Conservation (phyloP, 2,329 filamentous ascomycete species). For the Fusarium sulawesiense region DNA sequence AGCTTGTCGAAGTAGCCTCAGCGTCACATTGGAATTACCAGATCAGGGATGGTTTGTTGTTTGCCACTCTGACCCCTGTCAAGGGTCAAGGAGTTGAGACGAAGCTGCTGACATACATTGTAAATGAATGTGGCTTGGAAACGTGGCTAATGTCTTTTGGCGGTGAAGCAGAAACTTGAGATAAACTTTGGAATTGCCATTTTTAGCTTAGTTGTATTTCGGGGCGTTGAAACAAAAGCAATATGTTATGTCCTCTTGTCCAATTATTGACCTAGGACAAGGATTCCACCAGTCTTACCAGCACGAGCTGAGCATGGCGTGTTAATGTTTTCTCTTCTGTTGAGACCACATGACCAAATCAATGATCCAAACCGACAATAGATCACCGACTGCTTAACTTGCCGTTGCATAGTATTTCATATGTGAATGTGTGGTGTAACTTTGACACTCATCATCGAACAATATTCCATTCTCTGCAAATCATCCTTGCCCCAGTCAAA, state of each 20-base stretch:
- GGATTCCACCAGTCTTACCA: too few species aligned
- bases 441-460: too few species aligned
- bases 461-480: too few species aligned
- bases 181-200: background rate
- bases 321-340: background rate
- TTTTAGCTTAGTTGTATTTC: slow-evolving; percentile 4
- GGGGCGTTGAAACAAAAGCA: slow-evolving; percentile 3
- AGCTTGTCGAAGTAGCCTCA: too few species aligned
- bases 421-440: background rate
- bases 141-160: background rate
- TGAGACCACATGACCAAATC: fast-evolving
- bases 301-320: background rate
- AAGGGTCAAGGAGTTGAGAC: too few species aligned
- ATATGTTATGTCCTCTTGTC: background rate
- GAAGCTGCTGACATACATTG: background rate
- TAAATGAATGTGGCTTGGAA: background rate
- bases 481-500: too few species aligned
- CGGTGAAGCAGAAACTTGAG: background rate
- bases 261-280: background rate
- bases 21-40: too few species aligned
- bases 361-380: fast-evolving
- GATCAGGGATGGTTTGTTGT: too few species aligned
- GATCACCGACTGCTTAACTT: background rate
- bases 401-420: background rate
- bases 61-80: too few species aligned